Conservation (phyloP, 257 asterid genomes). For the Nicotiana knightiana region DNA sequence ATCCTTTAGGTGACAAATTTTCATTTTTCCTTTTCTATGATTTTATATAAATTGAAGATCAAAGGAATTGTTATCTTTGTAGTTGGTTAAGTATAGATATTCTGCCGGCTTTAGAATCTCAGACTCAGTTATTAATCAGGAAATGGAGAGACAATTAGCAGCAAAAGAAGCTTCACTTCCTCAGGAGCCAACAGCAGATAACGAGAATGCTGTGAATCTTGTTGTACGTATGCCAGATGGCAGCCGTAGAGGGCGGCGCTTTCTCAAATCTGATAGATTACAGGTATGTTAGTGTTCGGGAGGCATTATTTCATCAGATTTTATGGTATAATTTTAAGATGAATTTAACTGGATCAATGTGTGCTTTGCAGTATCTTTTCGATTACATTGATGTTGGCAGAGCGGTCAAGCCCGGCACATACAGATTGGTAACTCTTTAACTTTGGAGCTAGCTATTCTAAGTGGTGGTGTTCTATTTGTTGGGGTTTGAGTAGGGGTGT, state of each 20-base stretch:
- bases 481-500: background rate
- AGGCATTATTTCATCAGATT: background rate
- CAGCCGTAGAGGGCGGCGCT: slow-evolving; percentile 86
- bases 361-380: slow-evolving; percentile 57
- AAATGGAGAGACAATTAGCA: slow-evolving; percentile 76
- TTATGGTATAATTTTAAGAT: background rate
- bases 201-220: slow-evolving; percentile 79
- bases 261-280: slow-evolving; percentile 76
- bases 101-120: background rate
- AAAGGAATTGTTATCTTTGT: background rate
- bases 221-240: slow-evolving; percentile 98
- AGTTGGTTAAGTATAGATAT: background rate
- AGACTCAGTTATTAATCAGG: slow-evolving; percentile 37
- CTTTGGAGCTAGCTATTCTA: background rate
- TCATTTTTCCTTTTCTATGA: background rate
- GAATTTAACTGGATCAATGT: slow-evolving; percentile 17
- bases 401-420: slow-evolving; percentile 77
- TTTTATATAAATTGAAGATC: background rate
- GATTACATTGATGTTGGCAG: slow-evolving; percentile 85
- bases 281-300: slow-evolving; percentile 46
- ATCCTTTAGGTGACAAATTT: background rate
- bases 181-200: slow-evolving; percentile 70
- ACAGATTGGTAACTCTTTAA: slow-evolving; percentile 66
- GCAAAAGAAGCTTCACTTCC: slow-evolving; percentile 95
- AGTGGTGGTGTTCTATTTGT: background rate